phyloP scores from a whole-genome alignment of 805 yeast genomes.

The Saccharomycodes ludwigii region DNA sequence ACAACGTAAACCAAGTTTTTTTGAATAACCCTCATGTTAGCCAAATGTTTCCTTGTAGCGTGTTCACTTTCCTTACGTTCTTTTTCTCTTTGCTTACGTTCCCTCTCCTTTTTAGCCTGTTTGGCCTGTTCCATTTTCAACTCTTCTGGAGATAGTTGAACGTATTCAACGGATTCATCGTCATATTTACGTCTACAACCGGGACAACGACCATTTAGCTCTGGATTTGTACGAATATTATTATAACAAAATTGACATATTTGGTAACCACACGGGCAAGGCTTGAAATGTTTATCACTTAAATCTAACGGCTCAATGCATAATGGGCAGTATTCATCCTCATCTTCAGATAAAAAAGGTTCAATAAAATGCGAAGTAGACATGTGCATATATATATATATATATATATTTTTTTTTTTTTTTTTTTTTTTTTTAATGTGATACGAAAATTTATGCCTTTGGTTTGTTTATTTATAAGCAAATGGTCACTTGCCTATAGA shows the following conservation, averaged over 20 bases:
- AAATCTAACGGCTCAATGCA: conserved; percentile 98
- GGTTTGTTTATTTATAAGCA: too few relatives aligned
- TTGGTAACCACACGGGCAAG: conserved; percentile 99
- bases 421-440: background rate
- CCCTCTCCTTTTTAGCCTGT: conserved; percentile 70
- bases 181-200: conserved; percentile 93
- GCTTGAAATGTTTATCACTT: conserved; percentile 90
- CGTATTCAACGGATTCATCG: conserved; percentile 85
- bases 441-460: background rate
- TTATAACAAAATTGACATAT: conserved; percentile 97
- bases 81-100: conserved; percentile 74
- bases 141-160: conserved; percentile 74
- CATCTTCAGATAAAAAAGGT: conserved; percentile 24
- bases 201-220: conserved; percentile 91
- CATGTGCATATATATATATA: background rate
- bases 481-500: too few relatives aligned
- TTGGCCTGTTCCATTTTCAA: conserved; percentile 66
- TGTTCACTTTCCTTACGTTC: conserved; percentile 85
- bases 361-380: conserved; percentile 1
- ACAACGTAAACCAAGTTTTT: conserved; percentile 94
- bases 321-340: conserved; percentile 52
- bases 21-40: conserved; percentile 97
- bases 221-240: conserved; percentile 90
- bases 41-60: conserved; percentile 70
- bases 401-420: background rate